Conservation (phyloP, 2,329 filamentous ascomycete species). For the Sclerotinia borealis region DNA sequence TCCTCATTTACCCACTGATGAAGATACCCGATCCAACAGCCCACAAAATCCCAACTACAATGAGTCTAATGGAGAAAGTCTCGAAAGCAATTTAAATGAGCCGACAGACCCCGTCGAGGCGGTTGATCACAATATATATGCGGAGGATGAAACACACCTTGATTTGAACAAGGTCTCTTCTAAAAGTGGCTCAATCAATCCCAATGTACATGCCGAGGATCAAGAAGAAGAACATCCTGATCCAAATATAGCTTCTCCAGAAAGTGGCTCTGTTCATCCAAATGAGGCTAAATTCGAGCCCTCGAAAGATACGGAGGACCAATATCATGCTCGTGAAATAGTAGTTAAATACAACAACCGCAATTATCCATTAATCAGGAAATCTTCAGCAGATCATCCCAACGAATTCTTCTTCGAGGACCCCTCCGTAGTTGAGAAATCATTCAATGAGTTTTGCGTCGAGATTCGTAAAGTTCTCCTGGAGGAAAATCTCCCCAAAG, state of each 20-base stretch:
- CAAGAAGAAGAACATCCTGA: background rate
- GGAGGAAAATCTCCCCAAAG: constrained; percentile 44
- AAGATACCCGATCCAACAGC: background rate
- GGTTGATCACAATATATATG: background rate
- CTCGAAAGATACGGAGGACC: background rate
- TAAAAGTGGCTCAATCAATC: background rate
- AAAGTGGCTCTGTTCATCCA: background rate
- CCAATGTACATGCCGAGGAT: background rate
- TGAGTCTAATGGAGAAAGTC: background rate
- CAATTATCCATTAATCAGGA: constrained; percentile 9
- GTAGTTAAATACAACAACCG: constrained; percentile 9
- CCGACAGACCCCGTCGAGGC: background rate
- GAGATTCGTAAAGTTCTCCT: constrained; percentile 49
- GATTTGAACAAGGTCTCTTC: background rate
- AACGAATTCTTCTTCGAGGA: constrained; percentile 53
- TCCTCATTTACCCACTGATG: background rate
- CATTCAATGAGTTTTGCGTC: constrained; percentile 49
- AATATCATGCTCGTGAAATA: constrained; percentile 5
- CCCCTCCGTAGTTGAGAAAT: constrained; percentile 45
- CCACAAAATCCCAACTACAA: background rate
- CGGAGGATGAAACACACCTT: background rate
- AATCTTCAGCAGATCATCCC: constrained; percentile 37
- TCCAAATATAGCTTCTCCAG: background rate
- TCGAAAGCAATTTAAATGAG: background rate
- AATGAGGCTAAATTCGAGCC: background rate